Percentiles rank a stretch among this genome's conserved stretches.
Evolutionary conservation across 2,329 filamentous ascomycete genomes (phyloP).

Genomic region (Alternaria conjuncta): DNA sequence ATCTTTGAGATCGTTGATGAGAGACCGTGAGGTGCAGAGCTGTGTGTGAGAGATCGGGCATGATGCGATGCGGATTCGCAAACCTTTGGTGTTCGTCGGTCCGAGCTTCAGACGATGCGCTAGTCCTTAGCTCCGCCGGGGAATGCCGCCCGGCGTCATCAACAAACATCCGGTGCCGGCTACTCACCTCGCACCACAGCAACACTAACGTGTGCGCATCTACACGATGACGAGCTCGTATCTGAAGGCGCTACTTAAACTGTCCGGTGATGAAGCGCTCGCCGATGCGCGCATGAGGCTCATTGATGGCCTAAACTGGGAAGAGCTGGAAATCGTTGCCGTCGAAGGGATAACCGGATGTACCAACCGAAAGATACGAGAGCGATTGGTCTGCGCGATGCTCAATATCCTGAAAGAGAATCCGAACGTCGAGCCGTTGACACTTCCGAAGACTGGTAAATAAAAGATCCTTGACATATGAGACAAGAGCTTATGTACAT

Average conservation of each 20-base stretch:
- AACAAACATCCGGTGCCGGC: not conserved
- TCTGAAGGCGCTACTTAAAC: not conserved
- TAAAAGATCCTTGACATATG: fast-evolving
- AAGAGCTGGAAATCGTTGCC: not conserved
- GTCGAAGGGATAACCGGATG: not conserved
- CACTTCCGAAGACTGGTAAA: not conserved
- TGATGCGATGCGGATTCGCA: not conserved
- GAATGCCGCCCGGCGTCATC: not conserved
- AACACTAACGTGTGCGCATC: not conserved
- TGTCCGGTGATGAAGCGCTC: not conserved
- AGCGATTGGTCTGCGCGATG: not conserved
- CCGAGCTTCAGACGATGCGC: not conserved
- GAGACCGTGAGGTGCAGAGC: too few species aligned
- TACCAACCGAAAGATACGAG: not conserved
- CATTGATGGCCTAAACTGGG: not conserved
- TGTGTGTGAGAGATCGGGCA: not conserved
- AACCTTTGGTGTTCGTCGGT: not conserved
- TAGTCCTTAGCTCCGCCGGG: not conserved
- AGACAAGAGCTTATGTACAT: fast-evolving
- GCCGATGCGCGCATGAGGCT: not conserved
- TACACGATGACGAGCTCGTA: not conserved
- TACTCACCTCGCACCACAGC: not conserved
- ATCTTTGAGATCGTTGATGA: not conserved
- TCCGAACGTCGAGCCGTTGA: not conserved
- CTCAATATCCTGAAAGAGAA: not conserved